phyloP scores from a whole-genome alignment of 352 stramenopile species.

The Phytophthora parvispora region DNA sequence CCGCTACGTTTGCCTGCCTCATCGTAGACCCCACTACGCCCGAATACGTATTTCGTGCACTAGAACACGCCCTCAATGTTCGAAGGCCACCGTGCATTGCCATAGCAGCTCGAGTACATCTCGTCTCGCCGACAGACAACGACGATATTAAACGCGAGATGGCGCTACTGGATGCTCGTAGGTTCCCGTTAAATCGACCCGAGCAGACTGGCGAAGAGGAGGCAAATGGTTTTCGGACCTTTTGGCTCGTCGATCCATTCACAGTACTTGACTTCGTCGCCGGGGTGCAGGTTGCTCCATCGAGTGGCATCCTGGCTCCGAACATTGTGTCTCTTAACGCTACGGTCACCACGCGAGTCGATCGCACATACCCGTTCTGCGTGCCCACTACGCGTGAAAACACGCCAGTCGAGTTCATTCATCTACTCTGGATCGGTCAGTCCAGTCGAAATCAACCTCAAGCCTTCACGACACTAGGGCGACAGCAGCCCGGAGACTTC shows the following conservation, averaged over 20 bases:
- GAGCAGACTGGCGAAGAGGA: conserved; percentile 94
- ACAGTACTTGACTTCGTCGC: conserved; percentile 61
- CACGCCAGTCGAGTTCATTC: conserved; percentile 94
- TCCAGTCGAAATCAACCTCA: conserved; percentile 93
- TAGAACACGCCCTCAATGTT: conserved; percentile 93
- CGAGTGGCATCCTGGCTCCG: conserved; percentile 72
- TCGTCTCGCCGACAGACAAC: conserved; percentile 21
- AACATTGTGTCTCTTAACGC: conserved; percentile 78
- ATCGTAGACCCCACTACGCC: conserved; percentile 50
- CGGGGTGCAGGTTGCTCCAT: conserved; percentile 78
- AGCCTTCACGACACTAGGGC: conserved; percentile 89
- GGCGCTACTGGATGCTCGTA: conserved; percentile 21
- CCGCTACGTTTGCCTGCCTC: conserved; percentile 57
- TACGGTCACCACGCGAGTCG: conserved; percentile 89
- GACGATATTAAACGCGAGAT: conserved; percentile 13
- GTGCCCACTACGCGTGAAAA: conserved; percentile 93
- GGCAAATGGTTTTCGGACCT: conserved; percentile 91
- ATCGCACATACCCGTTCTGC: conserved; percentile 94
- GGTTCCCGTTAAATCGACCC: conserved; percentile 83
- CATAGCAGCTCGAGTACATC: conserved; percentile 48
- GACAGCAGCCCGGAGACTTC: conserved; percentile 94
- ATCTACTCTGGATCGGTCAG: conserved; percentile 92
- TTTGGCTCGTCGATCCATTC: conserved; percentile 75
- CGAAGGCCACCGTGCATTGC: conserved; percentile 88
- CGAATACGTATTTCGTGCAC: conserved; percentile 70